Evolutionary conservation across 225 moss, liverwort and hornwort genomes (phyloP).

Genomic region (Rhytidiadelphus loreus): DNA sequence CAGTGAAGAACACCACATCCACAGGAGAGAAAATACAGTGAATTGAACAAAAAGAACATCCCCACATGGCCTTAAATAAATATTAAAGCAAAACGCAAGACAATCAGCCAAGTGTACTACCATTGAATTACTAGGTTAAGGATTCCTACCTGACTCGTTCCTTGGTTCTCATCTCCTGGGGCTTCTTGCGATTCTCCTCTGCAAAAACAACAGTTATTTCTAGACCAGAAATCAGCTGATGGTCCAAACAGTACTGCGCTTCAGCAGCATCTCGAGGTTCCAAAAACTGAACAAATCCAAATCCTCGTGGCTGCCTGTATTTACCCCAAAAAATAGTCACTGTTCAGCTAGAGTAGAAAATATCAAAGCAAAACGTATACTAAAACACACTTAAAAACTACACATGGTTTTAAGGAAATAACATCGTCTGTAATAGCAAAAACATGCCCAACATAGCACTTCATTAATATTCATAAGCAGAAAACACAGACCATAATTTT

Average conservation of each 20-base stretch:
- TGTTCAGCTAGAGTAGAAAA: not conserved
- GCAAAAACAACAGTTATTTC: conserved; percentile 98
- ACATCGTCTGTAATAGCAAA: not conserved
- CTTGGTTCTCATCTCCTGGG: conserved; percentile 94
- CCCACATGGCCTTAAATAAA: not conserved
- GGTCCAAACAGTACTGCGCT: conserved; percentile 90
- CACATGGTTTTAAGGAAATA: too few species aligned
- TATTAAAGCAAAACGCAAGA: too few species aligned
- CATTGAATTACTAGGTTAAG: not conserved
- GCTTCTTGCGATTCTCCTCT: conserved; percentile 95
- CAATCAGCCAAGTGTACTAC: too few species aligned
- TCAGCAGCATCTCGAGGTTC: conserved; percentile 95
- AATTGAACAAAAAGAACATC: not conserved
- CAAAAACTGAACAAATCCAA: conserved; percentile 95
- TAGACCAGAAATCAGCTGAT: conserved; percentile 76
- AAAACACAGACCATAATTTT: not conserved
- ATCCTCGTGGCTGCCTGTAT: conserved; percentile 81
- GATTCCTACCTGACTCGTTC: conserved; percentile 54
- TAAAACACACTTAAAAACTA: too few species aligned
- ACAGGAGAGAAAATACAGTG: not conserved
- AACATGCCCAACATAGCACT: not conserved
- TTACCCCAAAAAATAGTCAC: not conserved
- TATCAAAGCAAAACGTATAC: too few species aligned
- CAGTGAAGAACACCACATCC: not conserved
- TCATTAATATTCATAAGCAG: not conserved